Evolutionary conservation across 1,284 basidiomycete species (phyloP).

Genomic region (Sporisorium reilianum): DNA sequence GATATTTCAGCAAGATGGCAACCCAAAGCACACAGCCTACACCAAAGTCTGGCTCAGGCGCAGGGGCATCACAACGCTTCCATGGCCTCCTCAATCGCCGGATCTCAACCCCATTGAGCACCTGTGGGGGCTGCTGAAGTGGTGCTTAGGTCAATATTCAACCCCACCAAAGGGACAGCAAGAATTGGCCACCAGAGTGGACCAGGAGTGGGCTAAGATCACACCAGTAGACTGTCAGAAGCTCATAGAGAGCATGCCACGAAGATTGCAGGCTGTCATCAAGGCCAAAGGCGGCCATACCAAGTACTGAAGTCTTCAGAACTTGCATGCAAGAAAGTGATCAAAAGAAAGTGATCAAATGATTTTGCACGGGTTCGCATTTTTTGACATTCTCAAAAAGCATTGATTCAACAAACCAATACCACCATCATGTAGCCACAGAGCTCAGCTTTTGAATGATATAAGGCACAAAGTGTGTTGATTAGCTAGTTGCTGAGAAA

Average conservation of each 20-base stretch:
- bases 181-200: not conserved
- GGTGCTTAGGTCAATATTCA: conserved; percentile 4
- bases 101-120: conserved; percentile 71
- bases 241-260: conserved; percentile 28
- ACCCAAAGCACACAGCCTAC: conserved; percentile 65
- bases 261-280: conserved; percentile 17
- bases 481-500: not conserved
- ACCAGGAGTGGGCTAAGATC: conserved; percentile 13
- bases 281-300: conserved; percentile 28
- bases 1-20: conserved; percentile 70
- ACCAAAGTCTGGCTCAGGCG: conserved; percentile 57
- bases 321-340: not conserved
- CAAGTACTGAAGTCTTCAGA: conserved; percentile 11
- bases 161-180: conserved; percentile 1
- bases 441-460: not conserved
- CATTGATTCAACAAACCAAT: not conserved
- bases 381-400: not conserved
- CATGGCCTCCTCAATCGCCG: conserved; percentile 69
- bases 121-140: conserved; percentile 59
- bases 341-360: conserved; percentile 7
- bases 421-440: not conserved
- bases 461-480: not conserved
- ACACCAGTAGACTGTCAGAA: not conserved
- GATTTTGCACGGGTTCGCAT: not conserved
- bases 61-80: conserved; percentile 55